Conservation (phyloP, 2,329 filamentous ascomycete genomes). For the Cadophora gregata region DNA sequence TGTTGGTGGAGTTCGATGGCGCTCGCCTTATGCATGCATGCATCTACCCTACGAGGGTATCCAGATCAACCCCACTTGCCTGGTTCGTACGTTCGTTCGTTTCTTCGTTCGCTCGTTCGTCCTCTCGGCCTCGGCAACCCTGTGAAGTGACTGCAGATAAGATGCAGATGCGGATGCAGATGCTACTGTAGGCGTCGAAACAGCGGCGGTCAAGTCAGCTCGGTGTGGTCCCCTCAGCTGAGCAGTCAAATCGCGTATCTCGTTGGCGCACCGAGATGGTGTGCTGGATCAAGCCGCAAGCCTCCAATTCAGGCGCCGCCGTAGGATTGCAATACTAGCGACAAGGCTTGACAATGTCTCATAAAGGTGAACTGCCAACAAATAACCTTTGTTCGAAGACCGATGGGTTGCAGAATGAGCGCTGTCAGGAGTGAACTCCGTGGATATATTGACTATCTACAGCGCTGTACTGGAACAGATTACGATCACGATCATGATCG, state of each 20-base stretch:
- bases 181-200: neutral
- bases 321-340: constrained; percentile 12
- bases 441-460: neutral
- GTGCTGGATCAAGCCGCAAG: constrained; percentile 6
- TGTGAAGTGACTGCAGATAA: constrained; percentile 6
- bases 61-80: neutral
- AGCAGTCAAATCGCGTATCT: constrained; percentile 13
- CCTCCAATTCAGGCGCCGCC: neutral
- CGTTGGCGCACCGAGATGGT: constrained; percentile 6
- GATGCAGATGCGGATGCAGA: neutral
- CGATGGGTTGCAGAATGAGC: constrained; percentile 10
- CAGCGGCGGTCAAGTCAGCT: constrained; percentile 6
- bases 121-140: neutral
- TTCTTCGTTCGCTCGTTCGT: constrained; percentile 1
- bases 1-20: constrained; percentile 5
- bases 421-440: neutral
- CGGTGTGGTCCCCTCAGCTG: neutral
- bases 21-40: neutral
- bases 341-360: constrained; percentile 11
- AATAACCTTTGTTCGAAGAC: neutral
- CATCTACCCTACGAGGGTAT: neutral
- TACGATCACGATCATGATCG: neutral
- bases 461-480: neutral
- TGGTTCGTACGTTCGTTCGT: neutral
- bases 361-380: neutral